These are phyloP conservation scores for Dillenia turbinata DNA, from an alignment of 164 flowering plant genomes.

Conservation along the genomic window DNA sequence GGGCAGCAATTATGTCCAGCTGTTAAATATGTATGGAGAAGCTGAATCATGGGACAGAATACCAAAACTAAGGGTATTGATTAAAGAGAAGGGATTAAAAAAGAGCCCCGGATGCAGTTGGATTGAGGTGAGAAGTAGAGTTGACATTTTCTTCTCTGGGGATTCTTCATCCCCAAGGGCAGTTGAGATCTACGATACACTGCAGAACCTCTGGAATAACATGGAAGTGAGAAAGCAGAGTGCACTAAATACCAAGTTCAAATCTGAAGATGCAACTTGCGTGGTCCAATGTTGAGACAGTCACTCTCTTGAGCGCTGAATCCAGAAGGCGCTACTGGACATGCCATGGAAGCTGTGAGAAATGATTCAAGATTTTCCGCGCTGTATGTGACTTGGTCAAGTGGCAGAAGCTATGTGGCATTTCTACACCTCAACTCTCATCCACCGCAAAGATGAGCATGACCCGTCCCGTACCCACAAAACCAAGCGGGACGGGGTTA, in stretches of 20 bases:
- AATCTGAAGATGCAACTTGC: not conserved
- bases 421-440: too few relatives aligned
- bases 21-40: slow-evolving; percentile 44
- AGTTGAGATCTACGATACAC: slow-evolving; percentile 26
- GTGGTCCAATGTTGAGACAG: not conserved
- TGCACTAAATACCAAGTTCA: slow-evolving; percentile 1
- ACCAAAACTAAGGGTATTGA: slow-evolving; percentile 29
- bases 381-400: too few relatives aligned
- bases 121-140: slow-evolving; percentile 43
- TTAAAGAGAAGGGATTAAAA: slow-evolving; percentile 47
- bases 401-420: too few relatives aligned
- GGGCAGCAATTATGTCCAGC: slow-evolving; percentile 40
- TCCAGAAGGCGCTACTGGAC: too few relatives aligned
- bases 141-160: slow-evolving; percentile 40
- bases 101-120: slow-evolving; percentile 66
- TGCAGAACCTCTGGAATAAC: slow-evolving; percentile 28
- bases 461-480: too few relatives aligned
- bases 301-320: too few relatives aligned
- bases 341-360: too few relatives aligned
- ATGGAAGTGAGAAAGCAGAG: slow-evolving; percentile 24
- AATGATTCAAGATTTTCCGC: too few relatives aligned
- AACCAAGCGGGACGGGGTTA: too few relatives aligned
- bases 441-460: too few relatives aligned
- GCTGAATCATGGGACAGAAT: slow-evolving; percentile 43
- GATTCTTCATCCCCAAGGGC: slow-evolving; percentile 37